These are phyloP conservation scores for Rhynchosporium secalis DNA, from an alignment of 2,329 filamentous ascomycete species.

Conservation along the genomic window DNA sequence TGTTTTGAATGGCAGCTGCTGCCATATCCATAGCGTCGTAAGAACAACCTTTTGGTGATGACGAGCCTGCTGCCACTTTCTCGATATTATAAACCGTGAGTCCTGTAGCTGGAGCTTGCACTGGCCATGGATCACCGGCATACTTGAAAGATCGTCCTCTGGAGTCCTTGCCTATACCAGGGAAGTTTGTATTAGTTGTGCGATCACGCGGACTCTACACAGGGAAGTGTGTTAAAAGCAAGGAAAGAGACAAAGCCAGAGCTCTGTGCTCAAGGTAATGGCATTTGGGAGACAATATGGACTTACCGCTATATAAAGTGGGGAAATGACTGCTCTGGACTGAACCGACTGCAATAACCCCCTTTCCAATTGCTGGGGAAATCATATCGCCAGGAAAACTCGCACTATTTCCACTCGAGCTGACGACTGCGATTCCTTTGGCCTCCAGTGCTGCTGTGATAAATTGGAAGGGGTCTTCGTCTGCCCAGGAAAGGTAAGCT, in stretches of 20 bases:
- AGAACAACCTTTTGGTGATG: neutral
- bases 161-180: neutral
- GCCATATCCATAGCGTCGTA: neutral
- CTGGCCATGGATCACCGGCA: neutral
- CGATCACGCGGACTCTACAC: neutral
- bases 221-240: neutral
- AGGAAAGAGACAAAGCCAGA: neutral
- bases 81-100: neutral
- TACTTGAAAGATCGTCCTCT: conserved; percentile 3
- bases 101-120: neutral
- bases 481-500: conserved; percentile 8
- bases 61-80: neutral
- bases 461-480: conserved; percentile 15
- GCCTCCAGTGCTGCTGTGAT: neutral
- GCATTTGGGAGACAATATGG: neutral
- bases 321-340: conserved; percentile 10
- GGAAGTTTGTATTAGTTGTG: neutral
- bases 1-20: neutral
- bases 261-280: neutral
- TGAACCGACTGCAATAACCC: conserved; percentile 27
- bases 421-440: conserved; percentile 17
- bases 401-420: conserved; percentile 25
- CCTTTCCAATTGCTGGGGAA: neutral
- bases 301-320: neutral
- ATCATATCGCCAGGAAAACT: conserved; percentile 2